Evolutionary conservation across 257 asterid species (phyloP), one percentile per base, ranked within the genome.

Genomic region (Ocimum tenuiflorum): DNA sequence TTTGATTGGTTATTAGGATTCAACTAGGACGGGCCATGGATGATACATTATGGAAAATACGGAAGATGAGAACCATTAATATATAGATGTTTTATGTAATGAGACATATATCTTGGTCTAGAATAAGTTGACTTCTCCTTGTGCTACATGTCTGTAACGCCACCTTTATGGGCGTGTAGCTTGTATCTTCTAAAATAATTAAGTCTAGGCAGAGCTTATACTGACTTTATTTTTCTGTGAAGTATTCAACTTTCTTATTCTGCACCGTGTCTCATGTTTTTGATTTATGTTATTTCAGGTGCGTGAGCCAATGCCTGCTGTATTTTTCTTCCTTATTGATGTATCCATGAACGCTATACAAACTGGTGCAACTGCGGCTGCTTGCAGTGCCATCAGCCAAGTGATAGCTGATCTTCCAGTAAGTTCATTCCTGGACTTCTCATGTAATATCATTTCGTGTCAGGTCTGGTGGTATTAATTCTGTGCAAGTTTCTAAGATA

Each of bases 331-430:
- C 84, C 83, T 94, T 24, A 74, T 94, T 76, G 99, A 94, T 71
- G 99, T 90, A 70, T 94, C 99, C 66, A 82, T 88, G 94, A 86
- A 88, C 48, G 91, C 99, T 55, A 63, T 90, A 71, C 95, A 94
- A 91, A 94, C 97, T 36, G 99, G 99, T 77, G 96, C 99, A 56
- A 86, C 99, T 65, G 99, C 97, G 7, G 97, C 99, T 36, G 95
- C 99, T 58, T 94, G 99, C 76, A 86, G 95, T 79, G 99, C 99
- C 47, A 90, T 94, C 71, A 88, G 79, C 85, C 99, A 94, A 94
- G 95, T 94, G 62, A 82, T 94, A 78, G 74, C 82, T 22, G 97
- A 94, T 88, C 96, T 94, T 81, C 99, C 99, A 64, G 99, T 94
- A 81, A 82, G 97, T 88, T 66, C 41, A 36, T 66, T 53, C 45